Evolutionary conservation across 768 basidiomycete species (phyloP).

Genomic region (Boletus rex-veris): DNA sequence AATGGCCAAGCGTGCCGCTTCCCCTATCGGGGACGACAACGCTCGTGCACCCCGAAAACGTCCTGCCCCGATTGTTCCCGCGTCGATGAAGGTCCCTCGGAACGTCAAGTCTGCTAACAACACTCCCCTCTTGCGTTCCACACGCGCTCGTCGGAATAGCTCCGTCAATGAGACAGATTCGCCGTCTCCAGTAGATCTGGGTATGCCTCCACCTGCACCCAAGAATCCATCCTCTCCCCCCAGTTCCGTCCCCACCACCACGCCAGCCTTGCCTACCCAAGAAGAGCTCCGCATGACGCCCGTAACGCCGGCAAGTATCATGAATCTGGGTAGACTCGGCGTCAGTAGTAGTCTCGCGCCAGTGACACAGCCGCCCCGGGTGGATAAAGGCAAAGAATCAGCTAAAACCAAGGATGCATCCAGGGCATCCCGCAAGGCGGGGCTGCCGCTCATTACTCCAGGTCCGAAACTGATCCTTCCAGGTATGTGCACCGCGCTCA

Average conservation of each 20-base stretch:
- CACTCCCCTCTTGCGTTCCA: conserved; percentile 53
- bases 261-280: conserved; percentile 6
- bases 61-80: conserved; percentile 39
- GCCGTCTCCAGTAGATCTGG: conserved; percentile 83
- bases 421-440: conserved; percentile 29
- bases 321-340: conserved; percentile 76
- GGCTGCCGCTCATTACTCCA: conserved; percentile 42
- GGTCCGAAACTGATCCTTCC: conserved; percentile 72
- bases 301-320: conserved; percentile 88
- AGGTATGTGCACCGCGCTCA: conserved; percentile 38
- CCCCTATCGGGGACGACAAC: conserved; percentile 53
- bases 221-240: conserved; percentile 17
- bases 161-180: conserved; percentile 50
- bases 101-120: conserved; percentile 51
- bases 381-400: conserved; percentile 29
- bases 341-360: conserved; percentile 45
- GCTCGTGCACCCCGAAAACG: conserved; percentile 49
- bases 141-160: conserved; percentile 42
- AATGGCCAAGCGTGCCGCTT: conserved; percentile 50
- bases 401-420: conserved; percentile 28
- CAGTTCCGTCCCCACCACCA: conserved; percentile 1
- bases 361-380: conserved; percentile 12
- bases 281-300: conserved; percentile 50
- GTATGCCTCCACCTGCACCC: conserved; percentile 84
- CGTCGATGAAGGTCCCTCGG: conserved; percentile 24